Evolutionary conservation across 1,284 basidiomycete genomes (phyloP), one percentile per base, ranked within the genome.

Genomic region (Microbotryomycetes sp.): DNA sequence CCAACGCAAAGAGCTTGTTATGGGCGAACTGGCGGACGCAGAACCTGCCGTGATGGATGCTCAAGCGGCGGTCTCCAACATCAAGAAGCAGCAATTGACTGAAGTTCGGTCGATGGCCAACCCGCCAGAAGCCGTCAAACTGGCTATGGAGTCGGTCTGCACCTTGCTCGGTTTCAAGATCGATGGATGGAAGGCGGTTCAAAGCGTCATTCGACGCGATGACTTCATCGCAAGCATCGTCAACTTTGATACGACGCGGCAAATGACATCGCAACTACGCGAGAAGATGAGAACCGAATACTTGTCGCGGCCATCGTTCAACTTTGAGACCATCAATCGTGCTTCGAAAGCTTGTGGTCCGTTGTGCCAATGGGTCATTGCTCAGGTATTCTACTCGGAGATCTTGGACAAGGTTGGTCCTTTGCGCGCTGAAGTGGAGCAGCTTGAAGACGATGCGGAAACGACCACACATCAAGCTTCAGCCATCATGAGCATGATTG

Each of bases 91-190:
- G 75, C 94, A 98, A 71, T 79, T 99, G 54, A 90, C 94, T 71
- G 96, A 99, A 83, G 94, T 99, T 30, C 85, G 97, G 72, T 86
- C 92, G 14, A 97, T 99, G 93, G 90, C 92, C 50, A 98, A 98
- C 73, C 96, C 96, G 53, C 96, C 96, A 0, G 92, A 97, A 73
- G 88, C 91, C 9, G 94, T 99, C 74, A 98, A 98, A 77, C 79
- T 94, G 54, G 90, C 96, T 16, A 98, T 99, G 94, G 96, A 99
- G 74, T 97, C 92, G 1, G 94, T 97, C 36, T 99, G 96, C 77
- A 94, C 91, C 16, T 82, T 97, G 32, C 84, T 99, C n/a, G 96
- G 96, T 12, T 89, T 97, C 79, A 92, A 92, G 77, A 89, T 96
- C 71, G 93, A 98, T 70, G 88, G 86, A 75, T 99, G 96, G 97